phyloP scores from a whole-genome alignment of 2,329 filamentous ascomycete species.

The Penicillium verrucosum region DNA sequence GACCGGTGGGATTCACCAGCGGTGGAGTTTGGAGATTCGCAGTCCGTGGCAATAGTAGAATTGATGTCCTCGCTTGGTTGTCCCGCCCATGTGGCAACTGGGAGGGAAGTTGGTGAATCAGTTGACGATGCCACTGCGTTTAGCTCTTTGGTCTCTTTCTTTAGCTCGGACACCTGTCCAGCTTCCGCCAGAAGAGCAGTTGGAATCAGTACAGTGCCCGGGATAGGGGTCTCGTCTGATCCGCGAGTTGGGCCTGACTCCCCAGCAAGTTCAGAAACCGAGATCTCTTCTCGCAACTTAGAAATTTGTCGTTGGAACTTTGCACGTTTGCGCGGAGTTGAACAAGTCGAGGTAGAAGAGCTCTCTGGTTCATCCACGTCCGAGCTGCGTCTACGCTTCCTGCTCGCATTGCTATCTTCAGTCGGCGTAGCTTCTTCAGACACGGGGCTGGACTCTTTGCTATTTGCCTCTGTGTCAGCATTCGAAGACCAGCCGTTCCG shows the following conservation, averaged over 20 bases:
- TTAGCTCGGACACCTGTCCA: conserved; percentile 12
- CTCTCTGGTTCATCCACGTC: conserved; percentile 32
- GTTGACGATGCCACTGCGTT: conserved; percentile 6
- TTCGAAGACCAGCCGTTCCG: conserved; percentile 77
- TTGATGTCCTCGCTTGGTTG: background rate
- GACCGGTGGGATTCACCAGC: conserved; percentile 34
- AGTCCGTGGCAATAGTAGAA: conserved; percentile 17
- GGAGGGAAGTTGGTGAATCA: conserved; percentile 5
- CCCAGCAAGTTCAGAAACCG: conserved; percentile 29
- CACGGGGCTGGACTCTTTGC: conserved; percentile 33
- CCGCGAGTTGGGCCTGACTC: conserved; percentile 18
- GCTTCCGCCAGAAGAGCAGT: background rate
- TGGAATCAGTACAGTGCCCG: conserved; percentile 6
- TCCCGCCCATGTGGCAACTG: conserved; percentile 2
- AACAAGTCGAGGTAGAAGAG: conserved; percentile 16
- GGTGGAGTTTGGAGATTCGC: conserved; percentile 28
- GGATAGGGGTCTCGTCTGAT: conserved; percentile 9
- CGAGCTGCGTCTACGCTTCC: conserved; percentile 29
- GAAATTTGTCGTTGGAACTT: conserved; percentile 36
- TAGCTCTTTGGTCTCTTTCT: conserved; percentile 14
- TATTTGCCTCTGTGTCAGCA: conserved; percentile 36
- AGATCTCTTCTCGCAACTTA: conserved; percentile 38
- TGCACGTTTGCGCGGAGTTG: conserved; percentile 32
- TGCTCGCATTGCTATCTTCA: conserved; percentile 20
- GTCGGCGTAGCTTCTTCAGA: conserved; percentile 22